A percentile compares a stretch with the other conserved stretches of the same genome.
Evolutionary conservation across 2,329 filamentous ascomycete genomes (phyloP).

Genomic region (Monosporascus sp.): DNA sequence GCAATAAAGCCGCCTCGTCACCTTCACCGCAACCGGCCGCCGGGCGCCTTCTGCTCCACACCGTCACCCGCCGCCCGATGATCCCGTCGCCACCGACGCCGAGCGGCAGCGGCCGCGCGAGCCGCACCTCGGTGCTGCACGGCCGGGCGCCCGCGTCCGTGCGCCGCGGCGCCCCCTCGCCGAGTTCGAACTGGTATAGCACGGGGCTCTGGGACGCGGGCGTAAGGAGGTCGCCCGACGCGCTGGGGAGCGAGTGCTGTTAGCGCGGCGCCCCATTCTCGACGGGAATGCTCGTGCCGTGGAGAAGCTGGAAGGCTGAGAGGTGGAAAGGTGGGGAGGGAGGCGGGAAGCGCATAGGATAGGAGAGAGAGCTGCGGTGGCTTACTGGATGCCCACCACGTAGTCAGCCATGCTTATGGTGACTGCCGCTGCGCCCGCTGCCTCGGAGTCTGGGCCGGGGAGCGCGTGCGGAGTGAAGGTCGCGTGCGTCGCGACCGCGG

Average conservation of each 20-base stretch:
- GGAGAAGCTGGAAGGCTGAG: no score
- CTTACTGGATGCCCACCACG: background rate
- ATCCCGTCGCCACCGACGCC: conserved; percentile 8
- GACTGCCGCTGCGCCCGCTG: background rate
- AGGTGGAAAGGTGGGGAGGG: no score
- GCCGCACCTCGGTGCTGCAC: background rate
- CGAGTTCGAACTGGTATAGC: background rate
- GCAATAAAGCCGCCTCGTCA: background rate
- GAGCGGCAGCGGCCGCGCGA: conserved; percentile 4
- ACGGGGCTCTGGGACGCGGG: background rate
- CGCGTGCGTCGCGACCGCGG: background rate
- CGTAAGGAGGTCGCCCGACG: background rate
- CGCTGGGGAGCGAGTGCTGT: background rate
- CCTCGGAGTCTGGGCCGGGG: background rate
- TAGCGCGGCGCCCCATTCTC: background rate
- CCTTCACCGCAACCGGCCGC: background rate
- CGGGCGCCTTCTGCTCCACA: conserved; percentile 1
- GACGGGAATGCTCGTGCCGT: no score
- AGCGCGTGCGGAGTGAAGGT: background rate
- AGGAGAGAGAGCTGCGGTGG: background rate
- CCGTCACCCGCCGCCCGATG: conserved; percentile 6
- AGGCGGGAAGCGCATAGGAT: background rate
- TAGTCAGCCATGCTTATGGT: background rate
- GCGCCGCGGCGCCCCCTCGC: background rate
- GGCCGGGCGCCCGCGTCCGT: no score